Evolutionary conservation across 2,329 filamentous ascomycete species (phyloP).

Genomic region (Tothia fuscella): DNA sequence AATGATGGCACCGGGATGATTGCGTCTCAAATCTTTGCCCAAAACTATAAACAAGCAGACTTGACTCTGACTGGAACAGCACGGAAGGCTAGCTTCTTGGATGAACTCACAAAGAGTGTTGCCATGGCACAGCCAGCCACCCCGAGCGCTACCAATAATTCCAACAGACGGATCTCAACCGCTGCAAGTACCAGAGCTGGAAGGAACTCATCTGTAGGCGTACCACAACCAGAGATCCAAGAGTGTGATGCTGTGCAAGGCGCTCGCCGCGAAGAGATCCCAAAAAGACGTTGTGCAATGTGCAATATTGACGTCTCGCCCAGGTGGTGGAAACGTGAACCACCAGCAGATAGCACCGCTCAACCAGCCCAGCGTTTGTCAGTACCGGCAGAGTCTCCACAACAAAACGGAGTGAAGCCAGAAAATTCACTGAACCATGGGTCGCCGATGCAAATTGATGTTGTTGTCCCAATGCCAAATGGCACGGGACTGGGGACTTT

Average conservation of each 20-base stretch:
- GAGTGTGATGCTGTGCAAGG: conserved; percentile 19
- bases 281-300: conserved; percentile 29
- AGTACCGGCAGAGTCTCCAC: neutral
- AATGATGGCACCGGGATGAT: conserved; percentile 61
- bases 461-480: neutral
- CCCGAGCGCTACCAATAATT: conserved; percentile 10
- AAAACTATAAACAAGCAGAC: conserved; percentile 91
- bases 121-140: conserved; percentile 22
- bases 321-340: conserved; percentile 37
- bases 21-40: conserved; percentile 75
- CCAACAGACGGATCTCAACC: conserved; percentile 30
- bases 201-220: conserved; percentile 18
- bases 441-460: neutral
- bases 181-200: conserved; percentile 22
- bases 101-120: conserved; percentile 47
- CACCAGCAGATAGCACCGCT: conserved; percentile 15
- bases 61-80: conserved; percentile 81
- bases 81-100: conserved; percentile 74
- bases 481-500: neutral
- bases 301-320: conserved; percentile 55
- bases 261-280: conserved; percentile 13
- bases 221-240: conserved; percentile 22
- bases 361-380: conserved; percentile 1
- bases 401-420: conserved; percentile 3
- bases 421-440: neutral